Evolutionary conservation across 768 basidiomycete genomes (phyloP).

Genomic region (Paxillus ammoniavirescens): DNA sequence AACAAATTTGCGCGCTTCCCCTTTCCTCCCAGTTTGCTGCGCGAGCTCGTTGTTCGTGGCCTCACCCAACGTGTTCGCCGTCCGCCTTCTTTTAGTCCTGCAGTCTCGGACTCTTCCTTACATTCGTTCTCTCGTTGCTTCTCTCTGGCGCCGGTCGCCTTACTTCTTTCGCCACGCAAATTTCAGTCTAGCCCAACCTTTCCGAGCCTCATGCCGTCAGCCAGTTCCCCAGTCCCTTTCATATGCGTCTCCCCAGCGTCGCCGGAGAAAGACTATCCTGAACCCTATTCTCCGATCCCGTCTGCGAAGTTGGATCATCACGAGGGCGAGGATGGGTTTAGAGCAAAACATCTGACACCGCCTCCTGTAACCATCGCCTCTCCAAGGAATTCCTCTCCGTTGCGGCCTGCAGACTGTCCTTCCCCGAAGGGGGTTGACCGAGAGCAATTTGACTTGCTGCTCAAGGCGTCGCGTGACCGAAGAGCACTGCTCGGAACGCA

Average conservation of each 20-base stretch:
- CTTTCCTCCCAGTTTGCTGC: slow-evolving; percentile 11
- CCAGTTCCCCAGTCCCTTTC: slow-evolving; percentile 50
- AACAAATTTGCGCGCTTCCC: not conserved
- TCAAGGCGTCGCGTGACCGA: slow-evolving; percentile 60
- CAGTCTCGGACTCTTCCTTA: slow-evolving; percentile 31
- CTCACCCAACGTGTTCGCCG: slow-evolving; percentile 22
- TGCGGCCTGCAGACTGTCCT: slow-evolving; percentile 41
- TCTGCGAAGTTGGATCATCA: slow-evolving; percentile 18
- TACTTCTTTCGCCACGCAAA: slow-evolving; percentile 3
- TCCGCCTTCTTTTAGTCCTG: slow-evolving; percentile 10
- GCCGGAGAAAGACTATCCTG: slow-evolving; percentile 45
- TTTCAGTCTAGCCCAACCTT: slow-evolving; percentile 3
- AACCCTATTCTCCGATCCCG: slow-evolving; percentile 67
- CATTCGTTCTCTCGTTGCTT: slow-evolving; percentile 27
- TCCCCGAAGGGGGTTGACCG: slow-evolving; percentile 54
- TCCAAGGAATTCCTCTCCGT: slow-evolving; percentile 46
- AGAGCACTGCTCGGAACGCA: slow-evolving; percentile 45
- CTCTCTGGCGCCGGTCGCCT: slow-evolving; percentile 55
- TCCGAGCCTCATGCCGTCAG: slow-evolving; percentile 41
- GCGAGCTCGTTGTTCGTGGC: slow-evolving; percentile 2
- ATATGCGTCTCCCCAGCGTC: slow-evolving; percentile 72
- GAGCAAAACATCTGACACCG: slow-evolving; percentile 56
- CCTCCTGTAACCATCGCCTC: slow-evolving; percentile 32
- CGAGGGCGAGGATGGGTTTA: slow-evolving; percentile 49
- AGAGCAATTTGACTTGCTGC: slow-evolving; percentile 61